Conservation (phyloP, 1,284 basidiomycete genomes). For the Cystobasidium sp. region DNA sequence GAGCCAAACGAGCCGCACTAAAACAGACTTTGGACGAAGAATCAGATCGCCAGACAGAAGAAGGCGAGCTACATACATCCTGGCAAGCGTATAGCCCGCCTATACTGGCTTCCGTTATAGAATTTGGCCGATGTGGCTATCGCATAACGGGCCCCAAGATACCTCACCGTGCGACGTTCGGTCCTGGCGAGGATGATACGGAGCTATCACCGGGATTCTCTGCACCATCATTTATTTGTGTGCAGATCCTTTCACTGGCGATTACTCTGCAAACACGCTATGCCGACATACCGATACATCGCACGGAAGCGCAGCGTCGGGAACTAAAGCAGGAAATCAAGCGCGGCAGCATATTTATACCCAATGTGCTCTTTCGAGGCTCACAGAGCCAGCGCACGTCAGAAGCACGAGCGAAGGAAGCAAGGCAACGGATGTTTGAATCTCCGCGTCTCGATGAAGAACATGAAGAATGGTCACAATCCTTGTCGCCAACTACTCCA, state of each 20-base stretch:
- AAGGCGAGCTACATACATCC: not conserved
- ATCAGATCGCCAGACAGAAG: not conserved
- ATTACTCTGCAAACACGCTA: constrained; percentile 19
- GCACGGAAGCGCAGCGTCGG: constrained; percentile 26
- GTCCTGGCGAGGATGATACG: constrained; percentile 40
- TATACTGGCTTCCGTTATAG: constrained; percentile 7
- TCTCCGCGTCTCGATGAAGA: constrained; percentile 5
- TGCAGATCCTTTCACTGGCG: constrained; percentile 13
- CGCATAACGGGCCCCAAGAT: constrained; percentile 16
- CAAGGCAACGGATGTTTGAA: constrained; percentile 18
- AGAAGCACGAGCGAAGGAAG: constrained; percentile 12
- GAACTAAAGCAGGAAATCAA: constrained; percentile 18
- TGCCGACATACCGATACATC: constrained; percentile 11
- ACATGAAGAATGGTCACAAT: constrained; percentile 12
- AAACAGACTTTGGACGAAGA: not conserved
- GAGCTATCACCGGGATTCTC: constrained; percentile 8
- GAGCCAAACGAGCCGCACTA: not conserved
- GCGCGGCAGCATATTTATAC: constrained; percentile 18
- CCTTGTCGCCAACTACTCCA: not conserved
- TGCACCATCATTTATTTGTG: constrained; percentile 21
- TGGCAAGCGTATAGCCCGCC: constrained; percentile 11
- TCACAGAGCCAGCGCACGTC: constrained; percentile 9
- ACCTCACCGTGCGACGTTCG: constrained; percentile 26
- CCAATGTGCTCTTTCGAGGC: constrained; percentile 25
- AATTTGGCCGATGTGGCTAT: constrained; percentile 35